A percentile compares a stretch with the other conserved stretches of the same genome.
phyloP scores from a whole-genome alignment of 2,329 filamentous ascomycete genomes.

The Aspergillus sp. region DNA sequence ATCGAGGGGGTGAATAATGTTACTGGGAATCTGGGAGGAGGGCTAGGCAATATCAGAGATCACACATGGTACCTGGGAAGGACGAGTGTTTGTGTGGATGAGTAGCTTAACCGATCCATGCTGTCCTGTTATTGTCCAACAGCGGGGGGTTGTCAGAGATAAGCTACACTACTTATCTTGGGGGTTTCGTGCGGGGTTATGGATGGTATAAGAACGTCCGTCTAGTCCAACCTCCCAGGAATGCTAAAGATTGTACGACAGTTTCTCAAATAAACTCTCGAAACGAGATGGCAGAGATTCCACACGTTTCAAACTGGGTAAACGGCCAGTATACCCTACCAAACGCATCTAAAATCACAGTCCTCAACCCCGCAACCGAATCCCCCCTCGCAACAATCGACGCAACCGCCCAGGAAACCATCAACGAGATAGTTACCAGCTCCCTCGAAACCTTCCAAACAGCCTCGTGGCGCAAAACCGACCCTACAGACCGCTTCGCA shows the following conservation, averaged over 20 bases:
- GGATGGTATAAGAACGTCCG: not conserved
- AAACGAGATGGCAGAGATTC: slow-evolving; percentile 19
- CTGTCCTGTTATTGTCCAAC: not conserved
- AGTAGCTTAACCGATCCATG: not conserved
- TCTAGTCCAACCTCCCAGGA: not conserved
- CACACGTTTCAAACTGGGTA: slow-evolving; percentile 38
- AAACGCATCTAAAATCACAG: slow-evolving; percentile 22
- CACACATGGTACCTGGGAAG: slow-evolving; percentile 15
- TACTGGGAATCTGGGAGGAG: slow-evolving; percentile 12
- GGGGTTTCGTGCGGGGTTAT: not conserved
- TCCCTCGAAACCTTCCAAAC: slow-evolving; percentile 48
- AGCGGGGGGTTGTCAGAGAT: not conserved
- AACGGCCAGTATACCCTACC: slow-evolving; percentile 29
- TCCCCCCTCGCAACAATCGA: slow-evolving; percentile 50
- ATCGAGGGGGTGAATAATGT: slow-evolving; percentile 24
- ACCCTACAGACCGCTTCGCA: slow-evolving; percentile 63
- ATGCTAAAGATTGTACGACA: not conserved
- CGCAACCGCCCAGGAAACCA: slow-evolving; percentile 58
- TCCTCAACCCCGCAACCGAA: slow-evolving; percentile 40
- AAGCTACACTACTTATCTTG: not conserved
- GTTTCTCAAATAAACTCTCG: not conserved
- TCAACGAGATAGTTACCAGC: slow-evolving; percentile 55
- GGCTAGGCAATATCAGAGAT: not conserved
- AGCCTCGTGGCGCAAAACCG: slow-evolving; percentile 61
- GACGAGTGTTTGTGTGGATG: slow-evolving; percentile 5